Evolutionary conservation across 768 basidiomycete genomes (phyloP).

Genomic region (Suillus bovinus): DNA sequence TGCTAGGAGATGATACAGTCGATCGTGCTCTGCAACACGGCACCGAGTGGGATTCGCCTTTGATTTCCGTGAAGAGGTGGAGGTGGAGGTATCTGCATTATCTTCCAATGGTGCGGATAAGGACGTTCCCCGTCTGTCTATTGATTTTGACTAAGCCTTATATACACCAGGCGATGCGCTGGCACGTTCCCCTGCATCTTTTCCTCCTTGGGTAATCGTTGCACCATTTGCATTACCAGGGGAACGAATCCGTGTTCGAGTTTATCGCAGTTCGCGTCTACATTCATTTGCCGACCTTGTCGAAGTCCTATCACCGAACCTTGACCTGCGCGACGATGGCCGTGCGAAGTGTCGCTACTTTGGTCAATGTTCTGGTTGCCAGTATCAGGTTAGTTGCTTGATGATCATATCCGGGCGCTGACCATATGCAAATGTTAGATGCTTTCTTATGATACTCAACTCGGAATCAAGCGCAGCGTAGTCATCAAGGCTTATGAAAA

Average conservation of each 20-base stretch:
- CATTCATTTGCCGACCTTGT: slow-evolving; percentile 80
- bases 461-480: slow-evolving; percentile 84
- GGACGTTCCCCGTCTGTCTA: background rate
- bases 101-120: slow-evolving; percentile 57
- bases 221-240: slow-evolving; percentile 85
- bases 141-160: background rate
- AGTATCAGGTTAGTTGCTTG: slow-evolving; percentile 70
- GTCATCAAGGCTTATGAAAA: slow-evolving; percentile 81
- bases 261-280: slow-evolving; percentile 70
- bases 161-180: slow-evolving; percentile 61
- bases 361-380: slow-evolving; percentile 88
- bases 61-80: slow-evolving; percentile 57
- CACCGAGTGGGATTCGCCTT: slow-evolving; percentile 59
- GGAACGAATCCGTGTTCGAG: slow-evolving; percentile 70
- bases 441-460: slow-evolving; percentile 84
- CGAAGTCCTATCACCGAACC: slow-evolving; percentile 62
- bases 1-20: slow-evolving; percentile 64
- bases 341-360: slow-evolving; percentile 84
- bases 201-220: slow-evolving; percentile 75
- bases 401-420: background rate
- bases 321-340: slow-evolving; percentile 60
- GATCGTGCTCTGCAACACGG: slow-evolving; percentile 48
- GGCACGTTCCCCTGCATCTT: slow-evolving; percentile 48
- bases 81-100: slow-evolving; percentile 63
- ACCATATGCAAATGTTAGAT: slow-evolving; percentile 50